A percentile compares a stretch with the other conserved stretches of the same genome.
Evolutionary conservation across 257 asterid species (phyloP).

Genomic region (Solanum virginianum): DNA sequence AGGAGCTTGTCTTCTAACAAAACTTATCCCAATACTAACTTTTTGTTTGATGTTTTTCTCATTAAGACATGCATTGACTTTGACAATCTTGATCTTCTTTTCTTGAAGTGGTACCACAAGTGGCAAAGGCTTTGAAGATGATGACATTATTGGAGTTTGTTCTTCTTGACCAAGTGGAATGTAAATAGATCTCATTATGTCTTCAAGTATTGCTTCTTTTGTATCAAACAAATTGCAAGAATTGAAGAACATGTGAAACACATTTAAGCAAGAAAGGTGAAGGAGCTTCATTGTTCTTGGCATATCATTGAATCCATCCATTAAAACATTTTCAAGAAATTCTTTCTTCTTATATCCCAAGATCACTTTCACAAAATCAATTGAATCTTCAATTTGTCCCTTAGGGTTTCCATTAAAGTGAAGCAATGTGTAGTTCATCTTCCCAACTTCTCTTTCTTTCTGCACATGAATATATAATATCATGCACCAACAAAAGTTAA

Average conservation of each 20-base stretch:
- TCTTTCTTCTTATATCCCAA: constrained; percentile 24
- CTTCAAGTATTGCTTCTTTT: constrained; percentile 25
- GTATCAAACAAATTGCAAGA: constrained; percentile 34
- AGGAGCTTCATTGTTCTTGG: constrained; percentile 21
- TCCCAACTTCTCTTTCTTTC: constrained; percentile 48
- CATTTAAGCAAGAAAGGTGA: constrained; percentile 40
- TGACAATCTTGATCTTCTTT: neutral
- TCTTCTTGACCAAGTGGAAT: constrained; percentile 18
- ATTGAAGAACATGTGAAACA: constrained; percentile 42
- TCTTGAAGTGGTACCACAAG: neutral
- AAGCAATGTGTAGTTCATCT: constrained; percentile 36
- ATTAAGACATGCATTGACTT: neutral
- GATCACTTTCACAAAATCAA: constrained; percentile 11
- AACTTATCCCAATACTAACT: neutral
- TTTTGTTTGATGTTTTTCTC: neutral
- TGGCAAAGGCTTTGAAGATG: neutral
- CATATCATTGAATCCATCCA: constrained; percentile 4
- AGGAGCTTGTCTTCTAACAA: neutral
- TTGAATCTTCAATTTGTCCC: constrained; percentile 17
- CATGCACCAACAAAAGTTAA: neutral
- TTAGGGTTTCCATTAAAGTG: constrained; percentile 25
- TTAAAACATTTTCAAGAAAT: constrained; percentile 25
- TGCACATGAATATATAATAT: neutral
- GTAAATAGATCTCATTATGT: constrained; percentile 35
- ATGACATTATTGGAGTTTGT: neutral